Conservation (phyloP, 2,329 filamentous ascomycete species). For the Neonectria punicea region DNA sequence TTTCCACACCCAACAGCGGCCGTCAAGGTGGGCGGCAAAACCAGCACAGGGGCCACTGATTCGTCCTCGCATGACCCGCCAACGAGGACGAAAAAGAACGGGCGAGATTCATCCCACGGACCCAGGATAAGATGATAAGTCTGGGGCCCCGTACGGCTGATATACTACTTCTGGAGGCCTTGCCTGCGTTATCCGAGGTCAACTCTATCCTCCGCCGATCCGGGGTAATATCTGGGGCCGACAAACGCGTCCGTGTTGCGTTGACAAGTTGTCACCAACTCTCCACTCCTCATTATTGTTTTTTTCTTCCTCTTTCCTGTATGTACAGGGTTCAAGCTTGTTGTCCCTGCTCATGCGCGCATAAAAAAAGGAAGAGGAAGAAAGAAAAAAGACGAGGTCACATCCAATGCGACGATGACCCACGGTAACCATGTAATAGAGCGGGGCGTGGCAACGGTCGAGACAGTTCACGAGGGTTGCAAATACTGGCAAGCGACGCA, state of each 20-base stretch:
- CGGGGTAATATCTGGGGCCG: slow-evolving; percentile 28
- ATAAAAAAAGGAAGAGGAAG: not conserved
- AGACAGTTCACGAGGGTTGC: not conserved
- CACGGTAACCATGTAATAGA: slow-evolving; percentile 2
- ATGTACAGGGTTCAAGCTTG: not conserved
- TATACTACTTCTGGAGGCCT: slow-evolving; percentile 23
- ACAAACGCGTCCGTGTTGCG: not conserved
- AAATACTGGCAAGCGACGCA: slow-evolving; percentile 1
- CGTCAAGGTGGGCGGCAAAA: slow-evolving; percentile 8
- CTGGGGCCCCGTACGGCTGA: slow-evolving; percentile 31
- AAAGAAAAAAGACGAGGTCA: not conserved
- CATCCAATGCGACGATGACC: not conserved
- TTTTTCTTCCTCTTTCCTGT: not conserved
- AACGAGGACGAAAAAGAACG: slow-evolving; percentile 1
- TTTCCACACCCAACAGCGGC: not conserved
- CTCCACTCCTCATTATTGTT: not conserved
- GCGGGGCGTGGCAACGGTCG: not conserved
- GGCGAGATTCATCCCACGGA: slow-evolving; percentile 8
- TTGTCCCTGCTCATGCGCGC: not conserved
- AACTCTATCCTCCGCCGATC: slow-evolving; percentile 27
- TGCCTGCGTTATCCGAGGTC: slow-evolving; percentile 23
- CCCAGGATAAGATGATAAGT: slow-evolving; percentile 13
- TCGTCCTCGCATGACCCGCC: slow-evolving; percentile 23
- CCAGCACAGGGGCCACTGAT: slow-evolving; percentile 6
- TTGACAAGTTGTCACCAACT: not conserved